Percentiles rank a stretch among this genome's conserved stretches.
phyloP scores from a whole-genome alignment of 225 moss, liverwort and hornwort genomes.

The Pseudoscleropodium purum region DNA sequence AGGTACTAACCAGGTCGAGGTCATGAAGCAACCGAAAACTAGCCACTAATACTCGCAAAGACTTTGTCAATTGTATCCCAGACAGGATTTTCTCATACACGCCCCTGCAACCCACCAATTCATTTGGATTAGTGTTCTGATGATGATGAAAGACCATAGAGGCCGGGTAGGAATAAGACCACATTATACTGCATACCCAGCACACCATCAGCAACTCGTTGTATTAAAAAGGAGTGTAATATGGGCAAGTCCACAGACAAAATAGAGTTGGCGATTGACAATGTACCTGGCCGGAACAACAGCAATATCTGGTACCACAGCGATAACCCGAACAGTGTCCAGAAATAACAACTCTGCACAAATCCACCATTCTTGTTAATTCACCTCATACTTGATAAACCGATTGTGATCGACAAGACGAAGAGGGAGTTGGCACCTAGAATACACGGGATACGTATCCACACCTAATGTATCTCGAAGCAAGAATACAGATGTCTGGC shows the following conservation, averaged over 20 bases:
- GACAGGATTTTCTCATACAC: conserved; percentile 36
- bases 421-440: not conserved
- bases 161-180: not conserved
- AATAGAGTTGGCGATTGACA: not conserved
- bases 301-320: conserved; percentile 38
- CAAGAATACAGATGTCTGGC: not conserved
- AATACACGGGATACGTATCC: not conserved
- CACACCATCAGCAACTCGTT: not conserved
- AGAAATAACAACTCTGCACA: conserved; percentile 43
- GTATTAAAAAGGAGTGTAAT: not conserved
- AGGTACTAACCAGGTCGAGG: conserved; percentile 36
- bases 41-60: conserved; percentile 30
- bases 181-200: not conserved
- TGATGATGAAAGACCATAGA: not conserved
- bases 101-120: conserved; percentile 17
- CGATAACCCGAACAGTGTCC: conserved; percentile 44
- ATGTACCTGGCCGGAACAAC: conserved; percentile 42
- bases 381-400: not conserved
- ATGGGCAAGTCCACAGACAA: not conserved
- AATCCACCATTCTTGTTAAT: not conserved
- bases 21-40: conserved; percentile 57
- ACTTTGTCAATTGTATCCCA: conserved; percentile 45
- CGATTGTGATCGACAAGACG: not conserved
- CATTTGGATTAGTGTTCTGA: not conserved
- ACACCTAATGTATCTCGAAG: not conserved